Evolutionary conservation across 768 basidiomycete species (phyloP), one percentile per base, ranked within the genome.

Genomic region (Naganishia friedmannii): DNA sequence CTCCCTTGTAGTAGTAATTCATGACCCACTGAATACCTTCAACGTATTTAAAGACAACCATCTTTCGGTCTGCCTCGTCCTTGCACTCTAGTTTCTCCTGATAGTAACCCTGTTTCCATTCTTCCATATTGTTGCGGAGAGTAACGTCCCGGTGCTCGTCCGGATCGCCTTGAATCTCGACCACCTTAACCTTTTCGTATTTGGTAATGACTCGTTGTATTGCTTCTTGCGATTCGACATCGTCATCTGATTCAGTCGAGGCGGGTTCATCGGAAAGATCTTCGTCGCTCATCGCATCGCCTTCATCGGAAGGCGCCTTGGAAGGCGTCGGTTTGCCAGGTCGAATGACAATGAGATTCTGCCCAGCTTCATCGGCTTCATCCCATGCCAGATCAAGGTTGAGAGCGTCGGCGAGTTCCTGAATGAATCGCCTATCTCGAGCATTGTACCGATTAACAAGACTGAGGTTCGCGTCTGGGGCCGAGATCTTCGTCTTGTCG

Each of bases 11-110:
- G 80, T 99, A 99, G 81, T 99, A 99, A 78, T 93, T 90, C 90
- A 99, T 91, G 37, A 98, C 93, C 96, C 95, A 98, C 77, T 99
- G 96, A 72, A 99, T 82, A 0, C 96, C 96, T 78, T 98, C 92
- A 21, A 91, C 86, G 79, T 96, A 99, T 69, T 87, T 86, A 77
- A 85, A 93, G 15, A 87, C 85, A 66, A 99, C 83, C 57, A 87
- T 84, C 29, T 85, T 84, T 84, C 93, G 87, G 63, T 86, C 84
- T 72, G 88, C 83, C 6, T 87, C 85, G 72, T 86, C 90, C 10
- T 88, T 88, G 70, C 97, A 88, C 71, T 89, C 88, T 63, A 99
- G 82, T 82, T 99, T 99, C 42, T 87, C 90, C 92, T 85, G 85
- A 82, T 98, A 99, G 83, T 99, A 97, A 1, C 81, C 83, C 70